Base-by-base conservation (phyloP, 441 rosid genomes). In the Euphorbia celastroides region DNA sequence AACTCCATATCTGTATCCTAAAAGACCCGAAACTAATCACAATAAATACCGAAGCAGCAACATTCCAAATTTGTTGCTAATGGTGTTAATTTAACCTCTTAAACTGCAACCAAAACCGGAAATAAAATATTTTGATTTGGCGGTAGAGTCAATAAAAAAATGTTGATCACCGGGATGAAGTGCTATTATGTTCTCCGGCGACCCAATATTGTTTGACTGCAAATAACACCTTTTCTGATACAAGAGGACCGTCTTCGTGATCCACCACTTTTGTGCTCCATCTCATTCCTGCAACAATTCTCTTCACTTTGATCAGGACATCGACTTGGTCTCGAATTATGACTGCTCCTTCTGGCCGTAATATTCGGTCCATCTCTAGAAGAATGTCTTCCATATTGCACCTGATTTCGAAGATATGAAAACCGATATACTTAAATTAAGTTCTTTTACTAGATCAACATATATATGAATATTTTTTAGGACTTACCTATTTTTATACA, bases 221-320 rank as follows among this genome's bases (percentile, higher is more conserved):
- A 19, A 83, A 76, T 23, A 94, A 73, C 65, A 92, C 81, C 75
- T 94, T 92, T 82, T 87, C 91, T 0, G 99, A 86, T 22, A 88
- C 88, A 0, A 94, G 90, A 60, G 99, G 99, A 28, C 99, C 97
- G 22, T 94, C 99, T 81, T 94, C 99, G 3, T 92, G 97, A 82
- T 94, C 99, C 78, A 82, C 76, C 83, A 94, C 72, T 77, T 87
- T 94, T n/a, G 92, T 80, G 64, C 89, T 88, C 99, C 99, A 94
- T 64, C 96, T 87, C 91, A 94, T 94, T 74, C 94, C 92, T 74
- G 75, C 69, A 0, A 81, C 82, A 0, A 86, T 81, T 73, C 82
- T 89, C 68, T 79, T 82, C 66, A 89, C 90, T 76, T 84, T 81
- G 70, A 87, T 83, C 69, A 94, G 80, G 51, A 83, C 83, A 71